Evolutionary conservation across 192 early-diverging fungal genomes (phyloP), one percentile per base, ranked within the genome.

Genomic region (Coemansia aciculifera): DNA sequence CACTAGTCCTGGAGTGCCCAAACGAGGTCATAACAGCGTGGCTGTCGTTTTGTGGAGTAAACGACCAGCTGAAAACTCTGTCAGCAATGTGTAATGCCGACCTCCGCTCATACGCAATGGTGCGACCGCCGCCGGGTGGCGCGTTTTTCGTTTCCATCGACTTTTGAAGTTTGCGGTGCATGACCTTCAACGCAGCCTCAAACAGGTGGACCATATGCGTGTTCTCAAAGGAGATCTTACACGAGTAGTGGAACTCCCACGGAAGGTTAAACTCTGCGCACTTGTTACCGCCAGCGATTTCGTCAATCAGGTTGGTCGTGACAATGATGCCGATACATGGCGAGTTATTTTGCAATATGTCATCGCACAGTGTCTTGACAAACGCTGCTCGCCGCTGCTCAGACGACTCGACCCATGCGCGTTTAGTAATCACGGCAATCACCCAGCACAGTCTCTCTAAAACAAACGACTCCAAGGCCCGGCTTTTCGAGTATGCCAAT

Each of bases 181-280:
- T 46, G 21, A 82, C 75, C 31, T 77, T 77, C 34, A 82, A 72
- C 23, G 79, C 68, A 1, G 79, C 79, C 43, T 82, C 79, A 66
- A 82, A 77, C 7, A 82, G 34, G 5, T 19, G 66, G 5, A 64
- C 38, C 79, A 82, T 66, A 36, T 82, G 74, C 29, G 66, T 48
- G 38, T 67, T 69, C 42, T 82, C 79, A 63, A 82, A 82, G 21
- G 75, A 66, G 9, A 63, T 62, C 49, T 82, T 82, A 69, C 79
- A 82, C 37, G 74, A 21, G 59, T 77, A 82, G 51, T 82, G 79
- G 24, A 82, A 82, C 48, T 82, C 79, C 79, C 79, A 82, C 12
- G 79, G 79, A 8, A 82, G 56, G 24, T 67, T 64, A 40, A 82
- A 77, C 66, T 82, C 74, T 12, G 79, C 77, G 48, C 79, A 82